phyloP scores from a whole-genome alignment of 208 protist genomes.

The Trichomonas gallinae region DNA sequence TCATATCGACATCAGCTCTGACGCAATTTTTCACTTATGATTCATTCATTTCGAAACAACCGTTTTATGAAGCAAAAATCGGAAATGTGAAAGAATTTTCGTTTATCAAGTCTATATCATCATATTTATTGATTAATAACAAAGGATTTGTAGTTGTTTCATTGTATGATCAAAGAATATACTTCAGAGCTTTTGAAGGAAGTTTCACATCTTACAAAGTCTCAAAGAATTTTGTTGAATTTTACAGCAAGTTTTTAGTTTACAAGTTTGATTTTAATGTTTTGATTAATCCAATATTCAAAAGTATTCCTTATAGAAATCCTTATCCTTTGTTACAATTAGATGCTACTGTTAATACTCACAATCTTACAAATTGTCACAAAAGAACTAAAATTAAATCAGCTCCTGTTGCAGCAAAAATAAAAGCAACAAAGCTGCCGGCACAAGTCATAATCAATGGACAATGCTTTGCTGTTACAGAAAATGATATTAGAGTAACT shows the following conservation, averaged over 20 bases:
- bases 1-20: neutral
- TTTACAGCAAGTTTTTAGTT: neutral
- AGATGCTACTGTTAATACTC: too few species aligned
- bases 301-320: neutral
- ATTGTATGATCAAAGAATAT: neutral
- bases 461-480: too few species aligned
- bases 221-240: neutral
- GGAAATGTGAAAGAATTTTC: neutral
- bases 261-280: neutral
- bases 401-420: too few species aligned
- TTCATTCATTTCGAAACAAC: neutral
- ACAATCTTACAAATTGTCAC: too few species aligned
- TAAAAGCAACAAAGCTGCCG: too few species aligned
- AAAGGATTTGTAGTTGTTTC: neutral
- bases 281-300: neutral
- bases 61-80: neutral
- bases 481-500: too few species aligned
- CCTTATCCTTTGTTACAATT: neutral
- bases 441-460: too few species aligned
- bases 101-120: neutral
- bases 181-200: neutral
- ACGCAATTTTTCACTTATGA: neutral
- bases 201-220: neutral
- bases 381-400: too few species aligned
- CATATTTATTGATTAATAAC: neutral